Evolutionary conservation across 345 rosid genomes (phyloP).

Genomic region (Hibiscus tridactylites): DNA sequence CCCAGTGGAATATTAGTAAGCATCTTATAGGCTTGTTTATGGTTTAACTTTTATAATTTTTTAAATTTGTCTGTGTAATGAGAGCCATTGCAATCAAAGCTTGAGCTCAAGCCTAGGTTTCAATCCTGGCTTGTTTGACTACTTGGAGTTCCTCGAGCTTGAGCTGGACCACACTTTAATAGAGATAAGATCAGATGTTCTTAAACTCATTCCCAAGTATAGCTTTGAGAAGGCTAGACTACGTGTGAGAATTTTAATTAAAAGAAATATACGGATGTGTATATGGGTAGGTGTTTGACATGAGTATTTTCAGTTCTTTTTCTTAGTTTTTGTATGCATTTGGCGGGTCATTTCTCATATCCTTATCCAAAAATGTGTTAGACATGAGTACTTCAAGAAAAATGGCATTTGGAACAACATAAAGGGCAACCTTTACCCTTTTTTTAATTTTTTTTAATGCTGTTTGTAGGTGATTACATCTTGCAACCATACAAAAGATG

Average conservation of each 20-base stretch:
- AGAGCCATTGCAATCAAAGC: neutral
- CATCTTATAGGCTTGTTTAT: neutral
- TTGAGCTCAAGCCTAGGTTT: too few species aligned
- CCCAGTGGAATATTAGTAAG: slow-evolving; percentile 76
- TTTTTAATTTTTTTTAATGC: neutral
- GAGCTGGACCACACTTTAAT: too few species aligned
- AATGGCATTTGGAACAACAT: neutral
- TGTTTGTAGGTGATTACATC: slow-evolving; percentile 69
- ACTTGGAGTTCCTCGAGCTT: neutral
- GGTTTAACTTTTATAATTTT: neutral
- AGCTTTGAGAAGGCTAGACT: too few species aligned
- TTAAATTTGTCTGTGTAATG: neutral
- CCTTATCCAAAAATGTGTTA: too few species aligned
- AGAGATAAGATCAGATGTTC: neutral
- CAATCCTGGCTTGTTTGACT: neutral
- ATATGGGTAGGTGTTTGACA: neutral
- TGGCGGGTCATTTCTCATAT: neutral
- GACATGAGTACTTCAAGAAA: too few species aligned
- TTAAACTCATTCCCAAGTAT: too few species aligned
- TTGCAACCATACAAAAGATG: slow-evolving; percentile 82
- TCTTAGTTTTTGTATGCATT: neutral
- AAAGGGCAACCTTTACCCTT: neutral
- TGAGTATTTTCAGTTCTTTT: neutral
- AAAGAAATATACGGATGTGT: neutral
- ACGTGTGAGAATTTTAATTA: too few species aligned